Conservation (phyloP, 1,139 yeast species). For the Pichia sp. region DNA sequence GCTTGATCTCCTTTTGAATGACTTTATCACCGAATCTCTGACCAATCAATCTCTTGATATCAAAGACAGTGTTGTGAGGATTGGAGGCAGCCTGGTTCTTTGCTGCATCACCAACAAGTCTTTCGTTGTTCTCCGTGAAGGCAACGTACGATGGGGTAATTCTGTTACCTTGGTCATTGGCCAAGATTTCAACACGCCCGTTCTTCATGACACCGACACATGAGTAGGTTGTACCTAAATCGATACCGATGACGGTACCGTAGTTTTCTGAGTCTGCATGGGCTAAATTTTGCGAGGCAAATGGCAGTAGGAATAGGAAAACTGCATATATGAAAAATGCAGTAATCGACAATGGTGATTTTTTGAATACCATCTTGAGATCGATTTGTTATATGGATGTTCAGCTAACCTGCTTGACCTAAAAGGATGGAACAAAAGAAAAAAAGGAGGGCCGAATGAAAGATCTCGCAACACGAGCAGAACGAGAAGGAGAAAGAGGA, state of each 20-base stretch:
- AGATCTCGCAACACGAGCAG: too few relatives aligned
- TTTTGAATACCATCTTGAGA: conserved; percentile 9
- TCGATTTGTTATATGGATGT: neutral
- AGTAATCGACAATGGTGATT: conserved; percentile 13
- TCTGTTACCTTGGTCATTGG: conserved; percentile 95
- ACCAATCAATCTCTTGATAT: conserved; percentile 83
- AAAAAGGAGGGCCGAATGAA: neutral
- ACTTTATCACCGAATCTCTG: conserved; percentile 68
- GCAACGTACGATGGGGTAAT: conserved; percentile 91
- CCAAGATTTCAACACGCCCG: conserved; percentile 87
- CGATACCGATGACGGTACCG: conserved; percentile 82
- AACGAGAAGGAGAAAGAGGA: neutral
- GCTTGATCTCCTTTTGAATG: conserved; percentile 79
- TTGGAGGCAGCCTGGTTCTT: conserved; percentile 88
- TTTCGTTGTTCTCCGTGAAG: conserved; percentile 65
- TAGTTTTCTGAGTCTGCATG: conserved; percentile 51
- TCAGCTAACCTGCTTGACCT: neutral
- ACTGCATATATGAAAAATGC: conserved; percentile 46
- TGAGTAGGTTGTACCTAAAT: conserved; percentile 87
- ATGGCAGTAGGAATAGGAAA: conserved; percentile 56
- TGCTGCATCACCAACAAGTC: conserved; percentile 92
- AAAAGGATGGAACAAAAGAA: conserved; percentile 19
- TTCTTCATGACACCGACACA: conserved; percentile 93
- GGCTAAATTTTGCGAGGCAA: conserved; percentile 37
- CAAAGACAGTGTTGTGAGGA: conserved; percentile 75